These are phyloP conservation scores for Lithocarpus polystachyus DNA, from an alignment of 306 rosid genomes.

Conservation along the genomic window DNA sequence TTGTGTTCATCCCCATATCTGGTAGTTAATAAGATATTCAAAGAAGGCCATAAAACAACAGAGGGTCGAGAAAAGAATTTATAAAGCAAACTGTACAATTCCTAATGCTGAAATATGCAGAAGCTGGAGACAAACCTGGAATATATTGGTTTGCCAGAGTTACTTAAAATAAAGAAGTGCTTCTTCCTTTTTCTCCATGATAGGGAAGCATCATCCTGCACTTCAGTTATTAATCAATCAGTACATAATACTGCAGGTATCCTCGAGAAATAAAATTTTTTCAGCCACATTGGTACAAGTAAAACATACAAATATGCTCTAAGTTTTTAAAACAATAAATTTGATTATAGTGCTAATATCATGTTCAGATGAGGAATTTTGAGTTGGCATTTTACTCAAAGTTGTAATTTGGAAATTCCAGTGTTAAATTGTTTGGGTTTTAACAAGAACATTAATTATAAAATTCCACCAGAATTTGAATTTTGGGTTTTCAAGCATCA, in stretches of 20 bases:
- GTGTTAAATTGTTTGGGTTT: too few relatives aligned
- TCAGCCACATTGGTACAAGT: conserved; percentile 7
- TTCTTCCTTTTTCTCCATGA: conserved; percentile 98
- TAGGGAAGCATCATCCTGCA: conserved; percentile 92
- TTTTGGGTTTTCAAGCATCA: too few relatives aligned
- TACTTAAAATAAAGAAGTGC: conserved; percentile 78
- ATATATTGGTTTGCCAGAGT: conserved; percentile 94
- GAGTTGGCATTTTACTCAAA: too few relatives aligned
- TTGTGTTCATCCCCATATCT: conserved; percentile 96
- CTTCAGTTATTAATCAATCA: conserved; percentile 57
- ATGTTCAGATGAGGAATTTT: too few relatives aligned
- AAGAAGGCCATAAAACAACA: conserved; percentile 25
- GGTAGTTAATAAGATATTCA: conserved; percentile 19
- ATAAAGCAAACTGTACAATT: conserved; percentile 4
- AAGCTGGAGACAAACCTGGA: conserved; percentile 62
- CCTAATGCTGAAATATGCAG: conserved; percentile 10
- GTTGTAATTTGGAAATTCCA: too few relatives aligned
- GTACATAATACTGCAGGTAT: conserved; percentile 29
- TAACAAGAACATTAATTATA: too few relatives aligned
- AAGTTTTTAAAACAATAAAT: neutral
- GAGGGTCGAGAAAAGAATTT: neutral
- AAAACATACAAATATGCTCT: neutral
- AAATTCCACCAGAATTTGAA: too few relatives aligned
- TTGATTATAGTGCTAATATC: too few relatives aligned
- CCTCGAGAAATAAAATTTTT: neutral